Percentiles rank a stretch among this genome's conserved stretches.
phyloP scores from a whole-genome alignment of 495 filamentous ascomycete species.

The Hypoxylon subgilvum region DNA sequence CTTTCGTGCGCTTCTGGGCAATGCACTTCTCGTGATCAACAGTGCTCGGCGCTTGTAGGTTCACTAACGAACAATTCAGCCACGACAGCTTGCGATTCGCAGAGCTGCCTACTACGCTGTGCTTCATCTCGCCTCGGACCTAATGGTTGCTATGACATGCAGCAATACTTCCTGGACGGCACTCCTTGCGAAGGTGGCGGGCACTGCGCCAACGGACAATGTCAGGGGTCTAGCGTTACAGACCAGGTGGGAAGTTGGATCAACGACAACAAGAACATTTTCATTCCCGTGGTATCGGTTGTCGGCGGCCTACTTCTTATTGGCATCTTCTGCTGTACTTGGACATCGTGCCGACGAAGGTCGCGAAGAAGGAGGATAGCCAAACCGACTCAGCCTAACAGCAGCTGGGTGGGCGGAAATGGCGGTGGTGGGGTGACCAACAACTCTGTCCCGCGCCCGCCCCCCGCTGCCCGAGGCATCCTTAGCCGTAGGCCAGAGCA shows the following conservation, averaged over 20 bases:
- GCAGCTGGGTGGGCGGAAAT: conserved; percentile 38
- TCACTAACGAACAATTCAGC: conserved; percentile 74
- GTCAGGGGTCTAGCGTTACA: conserved; percentile 65
- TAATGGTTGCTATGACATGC: conserved; percentile 72
- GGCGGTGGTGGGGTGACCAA: conserved; percentile 14
- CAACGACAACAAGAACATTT: conserved; percentile 70
- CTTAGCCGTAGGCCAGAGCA: conserved; percentile 17
- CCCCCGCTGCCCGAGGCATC: conserved; percentile 14
- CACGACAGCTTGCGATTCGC: conserved; percentile 78
- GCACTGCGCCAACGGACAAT: conserved; percentile 74
- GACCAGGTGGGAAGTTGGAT: conserved; percentile 72
- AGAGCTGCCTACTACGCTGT: conserved; percentile 78
- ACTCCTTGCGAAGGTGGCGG: conserved; percentile 86
- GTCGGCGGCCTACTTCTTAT: conserved; percentile 73
- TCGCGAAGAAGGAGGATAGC: conserved; percentile 33
- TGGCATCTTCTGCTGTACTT: conserved; percentile 64
- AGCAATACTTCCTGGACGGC: conserved; percentile 94
- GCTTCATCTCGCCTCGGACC: conserved; percentile 69
- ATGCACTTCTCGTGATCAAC: conserved; percentile 88
- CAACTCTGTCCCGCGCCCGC: conserved; percentile 2
- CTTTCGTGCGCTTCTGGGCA: conserved; percentile 91
- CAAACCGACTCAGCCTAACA: conserved; percentile 29
- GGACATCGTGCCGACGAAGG: conserved; percentile 59
- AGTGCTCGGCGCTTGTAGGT: conserved; percentile 88
- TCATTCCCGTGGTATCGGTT: conserved; percentile 73